phyloP scores from a whole-genome alignment of 179 eudicot genomes.

The Monotropa hypopitys region DNA sequence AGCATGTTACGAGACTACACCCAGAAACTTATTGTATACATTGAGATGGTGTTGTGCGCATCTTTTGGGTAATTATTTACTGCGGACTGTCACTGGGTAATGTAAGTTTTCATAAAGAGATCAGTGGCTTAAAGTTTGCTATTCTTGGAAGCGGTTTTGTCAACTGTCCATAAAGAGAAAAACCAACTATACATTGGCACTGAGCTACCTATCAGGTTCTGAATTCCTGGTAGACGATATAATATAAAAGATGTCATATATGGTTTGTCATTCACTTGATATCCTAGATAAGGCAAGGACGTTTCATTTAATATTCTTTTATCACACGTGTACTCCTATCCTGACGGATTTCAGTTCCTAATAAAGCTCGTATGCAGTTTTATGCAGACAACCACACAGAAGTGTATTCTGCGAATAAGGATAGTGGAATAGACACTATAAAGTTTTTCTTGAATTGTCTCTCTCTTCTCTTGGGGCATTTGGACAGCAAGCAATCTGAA shows the following conservation, averaged over 20 bases:
- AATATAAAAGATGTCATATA: not conserved
- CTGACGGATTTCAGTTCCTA: not conserved
- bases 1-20: not conserved
- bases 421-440: constrained; percentile 43
- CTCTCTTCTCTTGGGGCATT: constrained; percentile 56
- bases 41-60: not conserved
- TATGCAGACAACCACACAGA: constrained; percentile 40
- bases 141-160: not conserved
- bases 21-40: not conserved
- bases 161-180: too few species aligned
- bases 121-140: not conserved
- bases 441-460: constrained; percentile 66
- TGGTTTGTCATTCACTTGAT: not conserved
- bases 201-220: not conserved
- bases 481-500: constrained; percentile 41
- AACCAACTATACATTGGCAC: not conserved
- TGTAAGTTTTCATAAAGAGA: not conserved
- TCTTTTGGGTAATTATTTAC: not conserved
- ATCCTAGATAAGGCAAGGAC: not conserved
- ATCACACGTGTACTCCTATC: not conserved
- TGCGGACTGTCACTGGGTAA: not conserved
- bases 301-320: not conserved
- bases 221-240: not conserved
- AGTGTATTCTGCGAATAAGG: constrained; percentile 27
- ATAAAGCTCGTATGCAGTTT: constrained; percentile 31